phyloP scores from a whole-genome alignment of 2,329 filamentous ascomycete genomes.

The Juglanconis sp. region DNA sequence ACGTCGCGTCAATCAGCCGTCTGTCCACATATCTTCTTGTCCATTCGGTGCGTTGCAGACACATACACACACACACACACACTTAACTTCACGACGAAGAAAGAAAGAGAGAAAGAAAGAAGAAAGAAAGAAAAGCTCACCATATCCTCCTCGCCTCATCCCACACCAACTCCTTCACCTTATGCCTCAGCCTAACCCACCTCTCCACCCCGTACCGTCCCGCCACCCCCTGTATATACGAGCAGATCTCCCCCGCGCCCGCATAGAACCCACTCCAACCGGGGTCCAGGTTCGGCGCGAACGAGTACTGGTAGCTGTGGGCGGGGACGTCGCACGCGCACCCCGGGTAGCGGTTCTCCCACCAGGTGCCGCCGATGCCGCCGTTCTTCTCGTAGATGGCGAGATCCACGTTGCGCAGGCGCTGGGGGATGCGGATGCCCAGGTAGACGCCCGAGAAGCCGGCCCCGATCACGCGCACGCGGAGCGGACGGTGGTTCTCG shows the following conservation, averaged over 20 bases:
- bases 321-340: slow-evolving; percentile 13
- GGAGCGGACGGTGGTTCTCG: slow-evolving; percentile 15
- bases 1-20: background rate
- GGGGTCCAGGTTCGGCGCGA: slow-evolving; percentile 2
- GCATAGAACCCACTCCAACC: slow-evolving; percentile 21
- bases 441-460: slow-evolving; percentile 18
- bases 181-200: slow-evolving; percentile 41
- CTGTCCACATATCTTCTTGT: background rate
- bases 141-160: slow-evolving; percentile 21
- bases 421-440: slow-evolving; percentile 17
- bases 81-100: background rate
- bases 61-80: too few species aligned
- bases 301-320: slow-evolving; percentile 9
- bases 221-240: slow-evolving; percentile 32
- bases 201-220: slow-evolving; percentile 32
- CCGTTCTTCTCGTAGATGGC: slow-evolving; percentile 30
- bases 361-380: slow-evolving; percentile 27
- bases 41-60: too few species aligned
- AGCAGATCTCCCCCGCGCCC: slow-evolving; percentile 19
- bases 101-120: too few species aligned
- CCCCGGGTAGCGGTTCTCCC: slow-evolving; percentile 24
- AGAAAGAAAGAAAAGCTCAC: background rate
- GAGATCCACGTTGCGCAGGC: slow-evolving; percentile 5
- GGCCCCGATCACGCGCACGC: slow-evolving; percentile 17
- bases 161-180: slow-evolving; percentile 41